Base-by-base conservation (phyloP, 257 asterid genomes). In the Thymus mandschuricus region DNA sequence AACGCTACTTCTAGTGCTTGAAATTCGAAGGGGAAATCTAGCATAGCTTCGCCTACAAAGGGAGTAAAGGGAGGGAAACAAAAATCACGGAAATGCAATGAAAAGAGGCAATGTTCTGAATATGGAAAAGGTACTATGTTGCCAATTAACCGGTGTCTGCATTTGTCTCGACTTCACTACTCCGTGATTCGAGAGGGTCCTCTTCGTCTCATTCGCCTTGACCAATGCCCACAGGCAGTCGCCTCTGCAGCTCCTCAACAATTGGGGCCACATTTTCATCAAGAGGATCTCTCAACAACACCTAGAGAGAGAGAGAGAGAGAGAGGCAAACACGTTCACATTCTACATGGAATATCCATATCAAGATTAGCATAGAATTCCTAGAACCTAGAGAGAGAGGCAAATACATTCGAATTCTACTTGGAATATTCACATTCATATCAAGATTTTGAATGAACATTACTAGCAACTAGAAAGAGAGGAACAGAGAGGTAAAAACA, bases 1-100 rank as follows among this genome's bases (percentile, higher is more conserved):
- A 94, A 81, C 15, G 88, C 95, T 55, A 94, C 97, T 85, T 94
- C 98, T 30, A 94, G 63, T n/a, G 96, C 98, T 29, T 92, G 90
- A 67, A 94, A 91, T 63, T 94, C 95, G 74, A 89, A 94, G 0
- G 98, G 96, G 63, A 87, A 90, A 46, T 90, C 98, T 90, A 66
- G 75, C 81, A 21, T 59, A 33, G 54, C 10, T 48, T 8, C 70
- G 34, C 12, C 60, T 64, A 41, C 51, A 45, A 64, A 73, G 43
- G 60, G 31, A 75, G 38, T 31, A 65, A 50, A 60, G 4, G 11
- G 41, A 46, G 45, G 15, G 27, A 9, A 30, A 3, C 38, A 57
- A 61, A 7, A 44, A 48, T 10, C 38, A 35, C 33, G 13, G 29
- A 46, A 45, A 10, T 15, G 3, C 48, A 55, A 55, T 3, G 33